Evolutionary conservation across 164 flowering plant genomes (phyloP).

Genomic region (Protea cynaroides): DNA sequence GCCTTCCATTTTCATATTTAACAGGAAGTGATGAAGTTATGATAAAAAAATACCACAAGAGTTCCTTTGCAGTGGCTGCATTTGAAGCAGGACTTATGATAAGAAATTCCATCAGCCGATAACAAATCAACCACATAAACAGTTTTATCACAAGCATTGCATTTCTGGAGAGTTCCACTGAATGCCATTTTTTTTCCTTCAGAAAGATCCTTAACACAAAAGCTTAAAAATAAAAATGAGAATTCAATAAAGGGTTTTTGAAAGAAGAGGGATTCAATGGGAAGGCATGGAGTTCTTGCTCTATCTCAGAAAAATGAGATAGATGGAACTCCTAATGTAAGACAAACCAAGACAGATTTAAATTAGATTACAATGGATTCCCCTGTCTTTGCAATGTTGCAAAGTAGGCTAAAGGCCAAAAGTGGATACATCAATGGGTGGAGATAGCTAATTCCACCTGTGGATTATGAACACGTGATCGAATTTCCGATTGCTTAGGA

Average conservation of each 20-base stretch:
- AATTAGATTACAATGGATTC: slow-evolving; percentile 4
- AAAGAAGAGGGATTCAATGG: too few species aligned
- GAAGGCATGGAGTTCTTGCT: neutral
- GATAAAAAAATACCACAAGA: slow-evolving; percentile 30
- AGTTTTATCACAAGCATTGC: slow-evolving; percentile 56
- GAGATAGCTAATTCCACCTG: slow-evolving; percentile 3
- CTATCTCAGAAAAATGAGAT: slow-evolving; percentile 7
- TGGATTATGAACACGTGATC: slow-evolving; percentile 10
- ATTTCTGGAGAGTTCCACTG: slow-evolving; percentile 52
- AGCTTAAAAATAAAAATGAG: neutral
- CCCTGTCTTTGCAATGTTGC: neutral
- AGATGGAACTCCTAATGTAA: slow-evolving; percentile 7
- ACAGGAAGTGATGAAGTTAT: neutral
- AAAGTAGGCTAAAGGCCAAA: slow-evolving; percentile 2
- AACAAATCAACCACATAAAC: slow-evolving; percentile 51
- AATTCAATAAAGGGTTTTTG: neutral
- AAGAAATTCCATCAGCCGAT: slow-evolving; percentile 48
- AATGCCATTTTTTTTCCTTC: slow-evolving; percentile 30
- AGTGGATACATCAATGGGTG: slow-evolving; percentile 3
- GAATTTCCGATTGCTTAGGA: slow-evolving; percentile 2
- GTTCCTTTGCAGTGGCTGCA: slow-evolving; percentile 63
- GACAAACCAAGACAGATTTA: slow-evolving; percentile 3
- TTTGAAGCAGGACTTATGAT: slow-evolving; percentile 61
- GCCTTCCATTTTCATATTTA: neutral
- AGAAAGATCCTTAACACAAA: neutral